Conservation (phyloP, 306 rosid species). For the Echinosophora koreensis region DNA sequence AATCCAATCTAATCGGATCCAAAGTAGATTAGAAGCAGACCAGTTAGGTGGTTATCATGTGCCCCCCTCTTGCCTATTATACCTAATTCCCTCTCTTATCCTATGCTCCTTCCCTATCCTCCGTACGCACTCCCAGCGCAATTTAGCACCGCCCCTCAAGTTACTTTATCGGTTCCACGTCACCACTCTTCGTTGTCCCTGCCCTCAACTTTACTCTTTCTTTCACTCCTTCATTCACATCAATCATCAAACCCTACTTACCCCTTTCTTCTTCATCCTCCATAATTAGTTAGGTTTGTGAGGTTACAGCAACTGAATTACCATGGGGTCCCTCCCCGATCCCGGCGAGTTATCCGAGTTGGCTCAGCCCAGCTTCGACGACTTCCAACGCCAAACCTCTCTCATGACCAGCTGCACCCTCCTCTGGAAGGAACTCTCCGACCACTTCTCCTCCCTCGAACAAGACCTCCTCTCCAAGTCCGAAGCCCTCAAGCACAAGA, state of each 20-base stretch:
- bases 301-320: not conserved
- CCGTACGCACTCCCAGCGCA: conserved; percentile 59
- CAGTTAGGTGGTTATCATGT: conserved; percentile 10
- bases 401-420: conserved; percentile 97
- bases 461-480: conserved; percentile 78
- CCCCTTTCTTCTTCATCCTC: conserved; percentile 12
- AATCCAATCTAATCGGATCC: no score
- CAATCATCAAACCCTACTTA: not conserved
- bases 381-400: conserved; percentile 92
- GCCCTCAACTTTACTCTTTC: conserved; percentile 40
- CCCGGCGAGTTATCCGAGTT: conserved; percentile 93
- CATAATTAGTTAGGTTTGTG: conserved; percentile 44
- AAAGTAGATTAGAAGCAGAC: no score
- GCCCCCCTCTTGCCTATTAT: conserved; percentile 18
- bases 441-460: conserved; percentile 86
- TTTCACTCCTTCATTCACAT: not conserved
- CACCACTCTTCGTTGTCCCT: conserved; percentile 36
- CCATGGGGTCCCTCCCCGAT: conserved; percentile 98
- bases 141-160: conserved; percentile 51
- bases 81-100: conserved; percentile 30
- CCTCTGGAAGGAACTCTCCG: conserved; percentile 97
- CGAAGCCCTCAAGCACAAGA: conserved; percentile 72
- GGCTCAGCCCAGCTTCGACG: conserved; percentile 85
- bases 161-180: conserved; percentile 62
- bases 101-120: conserved; percentile 41